These are phyloP conservation scores for Hypomontagnella submonticulosa DNA, from an alignment of 495 filamentous ascomycete species.

Conservation along the genomic window DNA sequence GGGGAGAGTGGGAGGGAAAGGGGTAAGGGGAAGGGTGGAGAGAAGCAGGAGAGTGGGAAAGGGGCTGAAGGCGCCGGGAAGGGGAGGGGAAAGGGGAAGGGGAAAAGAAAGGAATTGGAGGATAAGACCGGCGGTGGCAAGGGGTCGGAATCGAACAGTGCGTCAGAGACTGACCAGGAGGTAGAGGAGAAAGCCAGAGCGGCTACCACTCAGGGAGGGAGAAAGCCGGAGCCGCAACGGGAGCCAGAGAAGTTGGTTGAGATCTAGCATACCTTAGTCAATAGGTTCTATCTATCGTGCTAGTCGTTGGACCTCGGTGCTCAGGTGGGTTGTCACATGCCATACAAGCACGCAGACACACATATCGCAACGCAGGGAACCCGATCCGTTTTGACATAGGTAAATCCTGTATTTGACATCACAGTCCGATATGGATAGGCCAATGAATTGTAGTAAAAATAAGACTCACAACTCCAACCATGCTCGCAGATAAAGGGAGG, in stretches of 20 bases:
- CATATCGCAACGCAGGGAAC: no score
- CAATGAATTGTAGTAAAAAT: constrained; percentile 3
- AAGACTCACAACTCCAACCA: constrained; percentile 48
- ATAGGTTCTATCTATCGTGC: no score
- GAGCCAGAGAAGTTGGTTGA: constrained; percentile 33
- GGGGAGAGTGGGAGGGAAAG: constrained; percentile 18
- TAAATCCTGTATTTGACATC: constrained; percentile 35
- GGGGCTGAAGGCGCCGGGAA: background rate
- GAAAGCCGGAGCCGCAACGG: constrained; percentile 9
- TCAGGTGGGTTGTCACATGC: background rate
- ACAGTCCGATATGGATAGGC: constrained; percentile 6
- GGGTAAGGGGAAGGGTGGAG: constrained; percentile 5
- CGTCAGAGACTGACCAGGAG: background rate
- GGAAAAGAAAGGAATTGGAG: background rate
- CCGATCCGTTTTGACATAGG: constrained; percentile 5
- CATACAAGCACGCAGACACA: constrained; percentile 1
- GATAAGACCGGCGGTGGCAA: background rate
- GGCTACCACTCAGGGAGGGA: constrained; percentile 2
- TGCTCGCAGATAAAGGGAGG: constrained; percentile 45
- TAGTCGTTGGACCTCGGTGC: no score
- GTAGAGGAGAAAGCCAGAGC: background rate
- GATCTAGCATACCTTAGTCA: constrained; percentile 10
- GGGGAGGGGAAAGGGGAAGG: background rate
- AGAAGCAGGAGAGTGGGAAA: background rate
- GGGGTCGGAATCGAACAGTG: background rate